Evolutionary conservation across 2,329 filamentous ascomycete species (phyloP).

Genomic region (Alternaria brassicae): DNA sequence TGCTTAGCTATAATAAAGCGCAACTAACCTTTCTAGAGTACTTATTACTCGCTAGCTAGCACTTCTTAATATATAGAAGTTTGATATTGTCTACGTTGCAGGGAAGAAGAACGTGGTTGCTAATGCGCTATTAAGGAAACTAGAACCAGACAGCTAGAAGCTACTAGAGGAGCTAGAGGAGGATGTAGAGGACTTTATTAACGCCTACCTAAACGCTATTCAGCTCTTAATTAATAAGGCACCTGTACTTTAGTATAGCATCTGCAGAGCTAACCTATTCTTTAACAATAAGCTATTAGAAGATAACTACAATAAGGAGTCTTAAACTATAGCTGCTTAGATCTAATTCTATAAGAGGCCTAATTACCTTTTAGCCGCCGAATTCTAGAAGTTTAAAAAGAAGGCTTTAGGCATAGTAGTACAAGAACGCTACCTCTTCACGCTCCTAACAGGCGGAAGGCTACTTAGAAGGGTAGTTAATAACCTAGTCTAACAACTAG

Average conservation of each 20-base stretch:
- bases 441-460: no score
- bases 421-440: background rate
- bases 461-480: no score
- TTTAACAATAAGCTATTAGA: background rate
- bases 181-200: background rate
- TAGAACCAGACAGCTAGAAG: background rate
- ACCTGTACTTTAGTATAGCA: background rate
- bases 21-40: background rate
- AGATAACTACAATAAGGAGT: background rate
- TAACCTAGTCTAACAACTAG: no score
- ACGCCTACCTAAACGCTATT: background rate
- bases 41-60: background rate
- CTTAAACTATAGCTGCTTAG: background rate
- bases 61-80: no score
- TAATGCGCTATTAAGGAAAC: background rate
- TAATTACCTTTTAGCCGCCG: background rate
- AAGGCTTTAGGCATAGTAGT: background rate
- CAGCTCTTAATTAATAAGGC: background rate
- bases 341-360: background rate
- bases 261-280: background rate
- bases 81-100: background rate
- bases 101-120: background rate
- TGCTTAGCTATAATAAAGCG: background rate
- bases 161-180: background rate
- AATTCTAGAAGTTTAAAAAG: background rate